Base-by-base conservation (phyloP, 345 rosid genomes). In the Pistacia vera region DNA sequence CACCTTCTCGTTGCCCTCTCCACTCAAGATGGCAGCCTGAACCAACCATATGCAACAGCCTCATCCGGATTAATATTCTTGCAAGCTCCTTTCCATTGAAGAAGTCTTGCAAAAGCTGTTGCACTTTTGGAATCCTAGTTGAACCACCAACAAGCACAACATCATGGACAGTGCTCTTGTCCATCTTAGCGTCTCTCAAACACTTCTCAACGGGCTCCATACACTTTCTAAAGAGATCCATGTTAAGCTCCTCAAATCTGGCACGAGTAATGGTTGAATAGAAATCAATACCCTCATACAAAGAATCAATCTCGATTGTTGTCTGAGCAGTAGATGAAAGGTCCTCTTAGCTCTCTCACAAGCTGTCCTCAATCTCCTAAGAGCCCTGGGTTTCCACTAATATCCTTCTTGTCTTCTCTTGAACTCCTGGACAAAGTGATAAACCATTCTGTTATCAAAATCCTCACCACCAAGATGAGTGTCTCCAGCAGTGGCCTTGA, bases 1-100 rank as follows among this genome's bases (percentile, higher is more conserved):
- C 1, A 91, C 95, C 86, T 89, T 91, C 81, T 91, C 95, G 2
- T 89, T 89, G 46, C 95, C 95, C 77, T 91, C 93, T 1, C 95
- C 95, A 62, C 93, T 89, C 75, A 91, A 80, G 68, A 91, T 91
- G 22, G 95, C 95, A 54, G 93, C 95, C 65, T 91, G 95, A 8
- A 91, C 95, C 96, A 12, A 71, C 96, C 96, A 14, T 91, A 91
- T 1, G 96, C 96, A 35, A 91, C 96, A 3, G 96, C 96, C 79
- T 91, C 96, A 63, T 91, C 95, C 0, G 95, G 95, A 79, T 91
- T 91, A 57, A 90, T 90, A 63, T 89, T 88, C 82, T 90, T 90
- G 88, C 94, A 90, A 88, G 92, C 77, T 88, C 94, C 82, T 90
- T 90, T 0, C 94, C 94, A 13, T 90, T 90, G 76, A 90, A 88